Base-by-base conservation (phyloP, 306 rosid species). In the Vachellia pachyceras region DNA sequence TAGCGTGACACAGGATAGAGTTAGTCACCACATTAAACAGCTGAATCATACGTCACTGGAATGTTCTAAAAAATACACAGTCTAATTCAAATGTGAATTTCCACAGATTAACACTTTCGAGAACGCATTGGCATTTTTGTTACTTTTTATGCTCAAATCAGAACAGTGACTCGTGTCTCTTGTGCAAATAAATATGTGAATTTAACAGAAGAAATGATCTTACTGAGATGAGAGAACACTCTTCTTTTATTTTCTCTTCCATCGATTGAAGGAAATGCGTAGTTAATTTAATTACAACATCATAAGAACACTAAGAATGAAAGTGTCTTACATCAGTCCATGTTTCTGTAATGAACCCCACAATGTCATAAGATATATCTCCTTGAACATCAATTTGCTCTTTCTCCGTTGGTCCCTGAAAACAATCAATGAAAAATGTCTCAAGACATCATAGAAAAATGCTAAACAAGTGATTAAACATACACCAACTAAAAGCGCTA, bases 341-440 rank as follows among this genome's bases (percentile, higher is more conserved):
- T 65, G 97, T 90, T 3, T 91, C 98, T 29, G 97, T 94, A 82
- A 96, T 87, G 86, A 96, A 93, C 74, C 94, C 99, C 87, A 96
- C 99, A 39, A 96, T 81, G 81, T 96, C 99, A 79, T 87, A 94
- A 54, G 94, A 69, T 84, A 96, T 96, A 84, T 96, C 99, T 80
- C 98, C 99, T 90, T 96, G 99, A 85, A 96, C 99, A 75, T 96
- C 98, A 80, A 96, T 88, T 88, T 96, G 98, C 77, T 96, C 99
- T 88, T 96, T 96, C 91, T 96, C 98, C 69, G 98, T 96, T 45
- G 98, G 97, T 68, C 99, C 99, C 99, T 96, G 88, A 64, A 47
- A 80, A 77, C 80, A 89, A 81, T 75, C 41, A 88, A 84, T 77
- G 55, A 76, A 83, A 35, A 60, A 82, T 20, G 75, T 41, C 10